Evolutionary conservation across 345 rosid genomes (phyloP).

Genomic region (Gossypium thurberi): DNA sequence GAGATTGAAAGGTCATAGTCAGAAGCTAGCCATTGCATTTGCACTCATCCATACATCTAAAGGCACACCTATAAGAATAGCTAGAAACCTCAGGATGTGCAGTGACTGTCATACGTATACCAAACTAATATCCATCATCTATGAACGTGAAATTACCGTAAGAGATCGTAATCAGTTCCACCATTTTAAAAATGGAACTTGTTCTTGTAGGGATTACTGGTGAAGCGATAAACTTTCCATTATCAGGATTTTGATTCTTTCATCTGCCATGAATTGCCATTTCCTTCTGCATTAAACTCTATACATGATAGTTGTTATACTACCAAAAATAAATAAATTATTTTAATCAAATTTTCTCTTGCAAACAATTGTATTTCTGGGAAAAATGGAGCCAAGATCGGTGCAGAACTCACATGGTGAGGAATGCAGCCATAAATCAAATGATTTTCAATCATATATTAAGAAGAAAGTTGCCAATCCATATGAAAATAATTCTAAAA

Average conservation of each 20-base stretch:
- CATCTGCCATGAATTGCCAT: neutral
- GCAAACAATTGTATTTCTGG: neutral
- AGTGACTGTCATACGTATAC: conserved; percentile 72
- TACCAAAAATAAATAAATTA: neutral
- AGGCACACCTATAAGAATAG: conserved; percentile 52
- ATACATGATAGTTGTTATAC: neutral
- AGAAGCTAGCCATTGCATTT: conserved; percentile 71
- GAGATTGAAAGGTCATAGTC: conserved; percentile 68
- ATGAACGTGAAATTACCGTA: conserved; percentile 54
- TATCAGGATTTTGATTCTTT: neutral
- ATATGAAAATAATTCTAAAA: neutral
- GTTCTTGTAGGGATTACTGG: conserved; percentile 74
- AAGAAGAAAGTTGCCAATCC: neutral
- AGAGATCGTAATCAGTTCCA: conserved; percentile 64
- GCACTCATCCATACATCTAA: conserved; percentile 48
- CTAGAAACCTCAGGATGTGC: conserved; percentile 78
- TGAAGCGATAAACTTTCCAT: conserved; percentile 27
- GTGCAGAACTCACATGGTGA: neutral
- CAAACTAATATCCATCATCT: conserved; percentile 56
- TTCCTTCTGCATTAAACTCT: neutral
- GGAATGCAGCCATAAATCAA: neutral
- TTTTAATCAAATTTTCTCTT: neutral
- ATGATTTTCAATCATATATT: neutral
- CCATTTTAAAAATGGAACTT: conserved; percentile 71
- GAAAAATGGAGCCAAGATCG: neutral